These are phyloP conservation scores for Kockovaella imperatae DNA, from an alignment of 768 basidiomycete genomes.

Conservation along the genomic window DNA sequence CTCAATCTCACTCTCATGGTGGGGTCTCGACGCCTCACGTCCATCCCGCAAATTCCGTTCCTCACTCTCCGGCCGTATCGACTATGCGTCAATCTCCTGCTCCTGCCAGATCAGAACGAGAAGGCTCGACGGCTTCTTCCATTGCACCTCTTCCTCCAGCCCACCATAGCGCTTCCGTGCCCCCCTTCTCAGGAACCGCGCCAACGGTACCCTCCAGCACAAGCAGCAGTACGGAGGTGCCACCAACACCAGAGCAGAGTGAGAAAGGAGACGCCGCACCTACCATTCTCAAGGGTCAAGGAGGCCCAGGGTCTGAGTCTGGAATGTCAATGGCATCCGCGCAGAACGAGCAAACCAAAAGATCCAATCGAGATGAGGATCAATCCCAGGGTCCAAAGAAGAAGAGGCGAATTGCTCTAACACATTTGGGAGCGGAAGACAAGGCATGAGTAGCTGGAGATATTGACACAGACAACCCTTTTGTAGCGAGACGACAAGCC, in stretches of 20 bases:
- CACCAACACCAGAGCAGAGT: slow-evolving; percentile 27
- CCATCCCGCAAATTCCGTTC: slow-evolving; percentile 11
- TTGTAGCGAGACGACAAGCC: too few species aligned
- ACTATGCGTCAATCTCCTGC: slow-evolving; percentile 26
- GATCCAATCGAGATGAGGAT: neutral
- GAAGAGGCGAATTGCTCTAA: slow-evolving; percentile 36
- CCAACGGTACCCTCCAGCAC: slow-evolving; percentile 10
- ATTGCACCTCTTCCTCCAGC: slow-evolving; percentile 7
- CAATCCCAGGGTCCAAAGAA: slow-evolving; percentile 27
- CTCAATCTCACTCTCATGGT: slow-evolving; percentile 66
- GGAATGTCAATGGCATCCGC: neutral
- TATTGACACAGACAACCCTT: too few species aligned
- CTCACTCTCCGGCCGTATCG: slow-evolving; percentile 29
- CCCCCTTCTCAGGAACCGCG: neutral
- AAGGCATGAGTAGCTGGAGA: too few species aligned
- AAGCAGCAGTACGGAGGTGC: slow-evolving; percentile 21
- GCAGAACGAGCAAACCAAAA: neutral
- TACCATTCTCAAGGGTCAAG: neutral
- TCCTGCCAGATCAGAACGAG: slow-evolving; percentile 32
- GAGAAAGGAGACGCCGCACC: neutral
- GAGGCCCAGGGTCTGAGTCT: neutral
- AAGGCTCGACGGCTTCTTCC: slow-evolving; percentile 31
- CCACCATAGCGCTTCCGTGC: slow-evolving; percentile 2
- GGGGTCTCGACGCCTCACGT: slow-evolving; percentile 22
- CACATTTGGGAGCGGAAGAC: slow-evolving; percentile 21